Evolutionary conservation across 2,329 filamentous ascomycete species (phyloP), one percentile per base, ranked within the genome.

Genomic region (Ophiobolus disseminans): DNA sequence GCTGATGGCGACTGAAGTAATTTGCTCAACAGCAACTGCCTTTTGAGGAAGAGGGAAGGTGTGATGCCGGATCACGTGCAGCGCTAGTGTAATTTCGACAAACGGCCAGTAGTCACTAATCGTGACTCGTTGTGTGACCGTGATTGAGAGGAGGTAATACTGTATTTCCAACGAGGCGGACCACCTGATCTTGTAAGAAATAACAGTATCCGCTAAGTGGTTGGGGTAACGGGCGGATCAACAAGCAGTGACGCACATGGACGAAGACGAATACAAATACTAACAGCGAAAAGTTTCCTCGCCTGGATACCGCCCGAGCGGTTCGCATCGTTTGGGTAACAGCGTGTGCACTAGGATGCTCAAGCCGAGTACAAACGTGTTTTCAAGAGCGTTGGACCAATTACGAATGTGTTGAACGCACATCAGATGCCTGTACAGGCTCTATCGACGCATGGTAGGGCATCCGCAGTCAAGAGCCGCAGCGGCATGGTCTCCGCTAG

Each of bases 191-290:
- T 54, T 58, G 47, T 46, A 44, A 51, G 32, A 37, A 35, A 44
- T 43, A 38, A 38, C 47, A 49, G 40, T 48, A 32, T 14, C 10
- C 32, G 50, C 48, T 55, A 53, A 45, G 41, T 46, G 50, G 46
- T 39, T 48, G 46, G 42, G 46, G 31, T 43, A 54, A 47, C 34
- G 36, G 40, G 38, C 30, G 40, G 46, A 50, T 49, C 32, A 37
- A 50, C 45, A 42, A 21, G n/a, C 22, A 46, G 61, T 63, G 52
- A 63, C 61, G 60, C 63, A 63, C 36, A 48, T 53, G 52, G 58
- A 40, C 48, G 45, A 40, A 55, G 40, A 42, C 51, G 48, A 48
- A 55, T 68, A 63, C 66, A 63, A 62, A 61, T 64, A 65, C 48
- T 51, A 49, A 20, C 36, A 48, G 32, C 41, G 36, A 55, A 31